Conservation (phyloP, 371 early-diverging fungal species). For the Mortierella sp. region DNA sequence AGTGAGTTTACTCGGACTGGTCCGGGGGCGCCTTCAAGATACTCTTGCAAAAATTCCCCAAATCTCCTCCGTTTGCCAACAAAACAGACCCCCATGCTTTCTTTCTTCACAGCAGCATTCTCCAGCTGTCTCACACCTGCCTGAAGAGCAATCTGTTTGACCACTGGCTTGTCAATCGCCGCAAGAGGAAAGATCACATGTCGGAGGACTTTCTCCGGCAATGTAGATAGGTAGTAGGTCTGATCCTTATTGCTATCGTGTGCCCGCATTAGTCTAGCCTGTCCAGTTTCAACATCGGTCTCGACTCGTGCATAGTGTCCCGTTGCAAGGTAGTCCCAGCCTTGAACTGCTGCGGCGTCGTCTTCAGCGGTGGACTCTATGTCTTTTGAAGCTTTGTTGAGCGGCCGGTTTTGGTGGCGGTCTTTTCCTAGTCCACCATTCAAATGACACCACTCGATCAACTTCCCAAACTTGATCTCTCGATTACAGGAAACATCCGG, state of each 20-base stretch:
- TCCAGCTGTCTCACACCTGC: slow-evolving; percentile 24
- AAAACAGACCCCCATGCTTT: slow-evolving; percentile 98
- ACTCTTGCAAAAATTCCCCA: slow-evolving; percentile 80
- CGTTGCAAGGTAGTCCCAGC: slow-evolving; percentile 75
- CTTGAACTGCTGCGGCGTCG: neutral
- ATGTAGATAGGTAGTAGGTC: slow-evolving; percentile 88
- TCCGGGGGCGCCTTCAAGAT: slow-evolving; percentile 70
- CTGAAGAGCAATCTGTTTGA: slow-evolving; percentile 74
- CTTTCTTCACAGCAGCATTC: slow-evolving; percentile 76
- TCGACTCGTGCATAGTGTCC: slow-evolving; percentile 88
- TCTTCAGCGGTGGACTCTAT: neutral
- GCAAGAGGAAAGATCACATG: slow-evolving; percentile 90
- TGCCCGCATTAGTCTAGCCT: slow-evolving; percentile 21
- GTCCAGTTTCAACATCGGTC: slow-evolving; percentile 28
- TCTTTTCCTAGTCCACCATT: slow-evolving; percentile 56
- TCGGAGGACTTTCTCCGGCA: slow-evolving; percentile 59
- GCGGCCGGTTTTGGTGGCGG: neutral
- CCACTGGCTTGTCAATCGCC: slow-evolving; percentile 72
- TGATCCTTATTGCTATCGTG: slow-evolving; percentile 89
- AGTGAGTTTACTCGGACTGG: slow-evolving; percentile 63
- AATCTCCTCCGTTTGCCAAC: slow-evolving; percentile 86
- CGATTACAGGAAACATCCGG: slow-evolving; percentile 93
- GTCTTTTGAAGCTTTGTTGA: neutral
- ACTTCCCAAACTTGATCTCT: slow-evolving; percentile 91
- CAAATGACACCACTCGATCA: slow-evolving; percentile 60